Evolutionary conservation across 2,329 filamentous ascomycete species (phyloP), one percentile per base, ranked within the genome.

Genomic region (Alternaria burnsii): DNA sequence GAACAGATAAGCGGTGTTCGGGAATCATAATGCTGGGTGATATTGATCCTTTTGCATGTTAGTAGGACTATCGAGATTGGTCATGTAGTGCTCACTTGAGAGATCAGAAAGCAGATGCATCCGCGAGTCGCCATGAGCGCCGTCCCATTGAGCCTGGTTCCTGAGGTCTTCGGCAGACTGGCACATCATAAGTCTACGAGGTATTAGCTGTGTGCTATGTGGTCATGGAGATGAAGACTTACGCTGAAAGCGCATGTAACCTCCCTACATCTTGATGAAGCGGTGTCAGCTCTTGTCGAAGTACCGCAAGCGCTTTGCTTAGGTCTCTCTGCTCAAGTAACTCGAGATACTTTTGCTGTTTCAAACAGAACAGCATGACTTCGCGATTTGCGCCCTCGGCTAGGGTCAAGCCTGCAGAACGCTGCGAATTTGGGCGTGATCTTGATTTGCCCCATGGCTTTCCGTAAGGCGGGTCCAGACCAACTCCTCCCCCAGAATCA

Each of bases 21-120:
- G 95, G 95, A 55, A 99, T 91, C 94, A 99, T 98, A 44, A 97
- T 92, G 4, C 93, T 95, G 0, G 95, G 94, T 1, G 95, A 97
- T 76, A 99, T 97, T 58, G 88, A 97, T 82, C 86, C 91, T 94
- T 69, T 18, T 61, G 18, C 8, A 18, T 8, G 60, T 76, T 55
- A 75, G 62, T 65, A 55, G 12, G 50, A 22, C 26, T 28, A 2
- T 22, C 40, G 10, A 22, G 3, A 50, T 3, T 10, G 9, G 24
- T 5, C 5, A 42, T 46, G 28, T 43, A 6, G 4, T 14, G 80
- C 87, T 80, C 82, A 95, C 91, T 92, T 24, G 94, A 97, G 34
- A 98, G 82, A 61, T 95, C 88, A 0, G 91, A 92, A 20, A 98
- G 85, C 4, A 98, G 81, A 16, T 84, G 82, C 65, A 88, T 88